A percentile compares a stretch with the other conserved stretches of the same genome.
These are phyloP conservation scores for Didymella keratinophila DNA, from an alignment of 2,329 filamentous ascomycete species.

Conservation along the genomic window DNA sequence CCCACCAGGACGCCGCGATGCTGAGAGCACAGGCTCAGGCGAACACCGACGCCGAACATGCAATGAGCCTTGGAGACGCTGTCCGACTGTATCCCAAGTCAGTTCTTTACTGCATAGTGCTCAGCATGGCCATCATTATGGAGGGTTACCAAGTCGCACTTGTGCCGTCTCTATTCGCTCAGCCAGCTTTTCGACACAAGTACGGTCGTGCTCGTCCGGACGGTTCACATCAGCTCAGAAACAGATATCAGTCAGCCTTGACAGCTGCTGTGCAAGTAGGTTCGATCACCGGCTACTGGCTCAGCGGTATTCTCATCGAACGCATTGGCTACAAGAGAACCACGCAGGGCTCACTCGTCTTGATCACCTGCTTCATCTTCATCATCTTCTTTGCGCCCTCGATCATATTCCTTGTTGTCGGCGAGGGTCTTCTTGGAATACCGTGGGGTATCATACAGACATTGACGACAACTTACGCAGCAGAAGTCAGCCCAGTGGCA, in stretches of 20 bases:
- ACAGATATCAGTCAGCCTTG: conserved; percentile 54
- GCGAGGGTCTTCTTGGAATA: conserved; percentile 36
- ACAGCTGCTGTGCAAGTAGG: conserved; percentile 52
- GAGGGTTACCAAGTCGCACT: conserved; percentile 84
- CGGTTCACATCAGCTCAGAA: conserved; percentile 49
- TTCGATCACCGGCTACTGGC: conserved; percentile 47
- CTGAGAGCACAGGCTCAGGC: conserved; percentile 12
- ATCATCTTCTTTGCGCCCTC: conserved; percentile 36
- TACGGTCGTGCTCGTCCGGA: conserved; percentile 47
- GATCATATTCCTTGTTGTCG: conserved; percentile 26
- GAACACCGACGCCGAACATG: conserved; percentile 9
- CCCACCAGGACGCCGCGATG: background rate
- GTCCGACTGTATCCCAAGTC: conserved; percentile 83
- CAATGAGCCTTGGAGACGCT: conserved; percentile 66
- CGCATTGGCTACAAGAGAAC: conserved; percentile 47
- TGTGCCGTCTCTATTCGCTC: conserved; percentile 75
- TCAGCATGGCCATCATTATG: conserved; percentile 87
- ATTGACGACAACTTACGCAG: conserved; percentile 33
- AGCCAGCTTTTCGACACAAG: conserved; percentile 51
- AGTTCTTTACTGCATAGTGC: conserved; percentile 77
- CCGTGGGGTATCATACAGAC: conserved; percentile 54
- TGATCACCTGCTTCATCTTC: conserved; percentile 28
- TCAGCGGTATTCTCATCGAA: conserved; percentile 48
- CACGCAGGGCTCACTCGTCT: conserved; percentile 25
- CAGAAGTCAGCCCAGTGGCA: background rate